Conservation (phyloP, 305 asterid species). For the Coffea humblotiana region DNA sequence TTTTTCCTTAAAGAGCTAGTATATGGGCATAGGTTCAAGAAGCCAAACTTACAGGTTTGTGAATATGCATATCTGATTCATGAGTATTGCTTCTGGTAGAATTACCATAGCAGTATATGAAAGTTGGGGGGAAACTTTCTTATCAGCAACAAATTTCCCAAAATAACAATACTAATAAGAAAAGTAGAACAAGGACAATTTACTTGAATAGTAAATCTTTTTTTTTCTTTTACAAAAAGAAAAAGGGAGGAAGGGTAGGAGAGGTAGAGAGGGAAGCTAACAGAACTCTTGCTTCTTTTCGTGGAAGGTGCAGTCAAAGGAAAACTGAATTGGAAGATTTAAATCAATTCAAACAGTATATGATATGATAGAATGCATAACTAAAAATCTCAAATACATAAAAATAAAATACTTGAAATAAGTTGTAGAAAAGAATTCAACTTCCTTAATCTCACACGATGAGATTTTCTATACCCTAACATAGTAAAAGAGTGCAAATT, state of each 20-base stretch:
- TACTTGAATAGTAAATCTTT: too few relatives aligned
- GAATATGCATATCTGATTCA: conserved; percentile 86
- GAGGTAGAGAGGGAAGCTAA: conserved; percentile 16
- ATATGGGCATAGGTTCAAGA: not conserved
- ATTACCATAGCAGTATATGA: conserved; percentile 91
- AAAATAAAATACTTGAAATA: too few relatives aligned
- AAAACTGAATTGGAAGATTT: not conserved
- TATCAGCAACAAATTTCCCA: conserved; percentile 49
- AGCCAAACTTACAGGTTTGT: conserved; percentile 78
- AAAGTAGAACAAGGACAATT: not conserved
- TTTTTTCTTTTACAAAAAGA: too few relatives aligned
- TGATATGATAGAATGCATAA: too few relatives aligned
- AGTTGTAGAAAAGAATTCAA: too few relatives aligned
- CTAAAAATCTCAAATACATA: too few relatives aligned
- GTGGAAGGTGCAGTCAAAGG: conserved; percentile 78
- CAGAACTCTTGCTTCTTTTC: conserved; percentile 97
- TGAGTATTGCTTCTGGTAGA: conserved; percentile 90
- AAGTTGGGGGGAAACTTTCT: conserved; percentile 89
- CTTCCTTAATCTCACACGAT: too few relatives aligned
- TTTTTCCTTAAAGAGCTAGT: too few relatives aligned
- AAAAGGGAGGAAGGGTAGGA: not conserved
- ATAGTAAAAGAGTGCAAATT: too few relatives aligned
- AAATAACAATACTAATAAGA: not conserved
- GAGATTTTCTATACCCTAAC: not conserved
- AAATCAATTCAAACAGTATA: too few relatives aligned